Evolutionary conservation across 140 eudicot species (phyloP).

Genomic region (Anethum foeniculum): DNA sequence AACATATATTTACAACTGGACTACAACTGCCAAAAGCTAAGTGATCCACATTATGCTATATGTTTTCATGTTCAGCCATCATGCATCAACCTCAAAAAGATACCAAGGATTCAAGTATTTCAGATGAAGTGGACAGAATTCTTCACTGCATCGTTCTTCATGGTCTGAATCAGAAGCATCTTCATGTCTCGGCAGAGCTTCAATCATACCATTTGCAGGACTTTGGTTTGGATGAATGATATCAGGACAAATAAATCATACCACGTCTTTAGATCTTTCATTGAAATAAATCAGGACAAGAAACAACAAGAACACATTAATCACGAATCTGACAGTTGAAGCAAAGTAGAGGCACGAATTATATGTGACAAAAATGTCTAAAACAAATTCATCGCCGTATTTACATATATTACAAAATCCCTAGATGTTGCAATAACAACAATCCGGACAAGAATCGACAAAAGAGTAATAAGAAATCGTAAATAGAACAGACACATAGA

Average conservation of each 20-base stretch:
- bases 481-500: neutral
- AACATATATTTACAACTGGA: neutral
- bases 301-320: neutral
- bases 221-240: constrained; percentile 35
- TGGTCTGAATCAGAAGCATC: constrained; percentile 50
- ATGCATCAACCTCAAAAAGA: neutral
- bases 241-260: no score
- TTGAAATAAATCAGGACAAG: neutral
- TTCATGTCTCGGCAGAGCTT: constrained; percentile 27
- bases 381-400: neutral
- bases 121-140: neutral
- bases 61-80: neutral
- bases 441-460: neutral
- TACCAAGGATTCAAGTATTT: no score
- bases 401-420: neutral
- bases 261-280: no score
- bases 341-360: neutral
- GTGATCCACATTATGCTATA: neutral
- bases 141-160: constrained; percentile 25
- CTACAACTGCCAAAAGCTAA: neutral
- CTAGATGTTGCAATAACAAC: neutral
- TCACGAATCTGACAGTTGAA: neutral
- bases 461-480: neutral
- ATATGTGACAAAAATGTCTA: neutral
- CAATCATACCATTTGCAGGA: constrained; percentile 33